Percentiles rank a stretch among this genome's conserved stretches.
Evolutionary conservation across 225 moss, liverwort and hornwort species (phyloP).

Genomic region (Physcomitrium patens): DNA sequence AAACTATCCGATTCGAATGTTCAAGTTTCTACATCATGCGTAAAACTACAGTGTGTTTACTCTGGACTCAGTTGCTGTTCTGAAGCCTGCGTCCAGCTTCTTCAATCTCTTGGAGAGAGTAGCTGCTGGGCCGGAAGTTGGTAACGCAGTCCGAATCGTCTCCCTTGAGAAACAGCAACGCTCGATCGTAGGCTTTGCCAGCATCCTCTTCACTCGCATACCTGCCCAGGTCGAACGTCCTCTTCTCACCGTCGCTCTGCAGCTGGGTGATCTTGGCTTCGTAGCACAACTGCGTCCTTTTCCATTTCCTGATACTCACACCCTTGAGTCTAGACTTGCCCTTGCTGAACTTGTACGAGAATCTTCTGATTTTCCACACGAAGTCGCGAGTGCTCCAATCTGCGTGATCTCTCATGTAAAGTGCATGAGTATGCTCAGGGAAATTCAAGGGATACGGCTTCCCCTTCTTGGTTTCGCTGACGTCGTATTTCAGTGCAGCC

Average conservation of each 20-base stretch:
- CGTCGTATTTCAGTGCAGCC: conserved; percentile 31
- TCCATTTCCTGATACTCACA: conserved; percentile 23
- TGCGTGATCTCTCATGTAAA: conserved; percentile 6
- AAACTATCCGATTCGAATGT: too few relatives aligned
- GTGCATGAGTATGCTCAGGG: background rate
- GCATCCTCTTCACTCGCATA: conserved; percentile 30
- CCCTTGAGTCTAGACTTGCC: conserved; percentile 38
- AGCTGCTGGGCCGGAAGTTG: conserved; percentile 38
- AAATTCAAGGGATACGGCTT: conserved; percentile 33
- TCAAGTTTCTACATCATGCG: too few relatives aligned
- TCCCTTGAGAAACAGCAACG: conserved; percentile 37
- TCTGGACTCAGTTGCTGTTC: too few relatives aligned
- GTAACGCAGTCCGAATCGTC: conserved; percentile 4
- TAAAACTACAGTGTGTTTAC: too few relatives aligned
- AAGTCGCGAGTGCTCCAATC: conserved; percentile 33
- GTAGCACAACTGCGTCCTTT: background rate
- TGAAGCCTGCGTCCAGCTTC: background rate
- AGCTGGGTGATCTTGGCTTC: conserved; percentile 37
- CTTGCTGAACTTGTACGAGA: conserved; percentile 36
- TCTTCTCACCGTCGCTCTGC: conserved; percentile 21
- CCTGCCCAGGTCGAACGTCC: conserved; percentile 24
- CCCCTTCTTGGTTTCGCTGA: conserved; percentile 12
- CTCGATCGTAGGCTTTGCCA: conserved; percentile 20
- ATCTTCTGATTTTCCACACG: conserved; percentile 36
- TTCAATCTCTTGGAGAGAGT: conserved; percentile 9